Conservation (phyloP, 306 rosid genomes). For the Cicer arietinum region DNA sequence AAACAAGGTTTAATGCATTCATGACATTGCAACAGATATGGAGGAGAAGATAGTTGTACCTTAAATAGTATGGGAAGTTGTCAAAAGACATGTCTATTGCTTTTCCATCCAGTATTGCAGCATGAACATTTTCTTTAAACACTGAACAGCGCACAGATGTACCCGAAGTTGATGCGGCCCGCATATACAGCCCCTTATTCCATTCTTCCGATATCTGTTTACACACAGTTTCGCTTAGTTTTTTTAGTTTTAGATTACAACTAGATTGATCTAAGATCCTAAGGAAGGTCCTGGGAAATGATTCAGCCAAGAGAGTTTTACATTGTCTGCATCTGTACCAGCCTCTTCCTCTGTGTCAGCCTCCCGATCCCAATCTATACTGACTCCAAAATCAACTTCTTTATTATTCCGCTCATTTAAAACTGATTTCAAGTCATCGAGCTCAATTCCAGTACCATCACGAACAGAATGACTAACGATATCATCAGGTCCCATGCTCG, state of each 20-base stretch:
- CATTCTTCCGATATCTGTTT: slow-evolving; percentile 97
- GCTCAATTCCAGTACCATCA: slow-evolving; percentile 73
- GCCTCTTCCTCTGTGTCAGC: slow-evolving; percentile 55
- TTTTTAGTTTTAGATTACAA: slow-evolving; percentile 95
- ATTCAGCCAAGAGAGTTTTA: slow-evolving; percentile 96
- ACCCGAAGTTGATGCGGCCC: slow-evolving; percentile 71
- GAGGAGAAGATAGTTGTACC: slow-evolving; percentile 56
- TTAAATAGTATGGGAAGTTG: slow-evolving; percentile 85
- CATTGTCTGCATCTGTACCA: slow-evolving; percentile 90
- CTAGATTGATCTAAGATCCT: slow-evolving; percentile 86
- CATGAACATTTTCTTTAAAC: slow-evolving; percentile 74
- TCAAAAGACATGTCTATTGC: slow-evolving; percentile 81
- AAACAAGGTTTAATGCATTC: slow-evolving; percentile 15
- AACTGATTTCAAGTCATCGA: slow-evolving; percentile 65
- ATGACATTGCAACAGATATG: slow-evolving; percentile 12
- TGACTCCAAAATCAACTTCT: slow-evolving; percentile 68
- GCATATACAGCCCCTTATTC: slow-evolving; percentile 74
- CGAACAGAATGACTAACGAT: slow-evolving; percentile 60
- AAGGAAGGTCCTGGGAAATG: slow-evolving; percentile 95
- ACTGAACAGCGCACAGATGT: slow-evolving; percentile 77
- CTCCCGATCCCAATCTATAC: slow-evolving; percentile 66
- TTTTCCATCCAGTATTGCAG: slow-evolving; percentile 82
- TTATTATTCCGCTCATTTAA: slow-evolving; percentile 61
- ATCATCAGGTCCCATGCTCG: slow-evolving; percentile 56
- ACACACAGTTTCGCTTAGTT: slow-evolving; percentile 95